These are phyloP conservation scores for Candida pseudofarinosa DNA, from an alignment of 805 yeast species.

Conservation along the genomic window DNA sequence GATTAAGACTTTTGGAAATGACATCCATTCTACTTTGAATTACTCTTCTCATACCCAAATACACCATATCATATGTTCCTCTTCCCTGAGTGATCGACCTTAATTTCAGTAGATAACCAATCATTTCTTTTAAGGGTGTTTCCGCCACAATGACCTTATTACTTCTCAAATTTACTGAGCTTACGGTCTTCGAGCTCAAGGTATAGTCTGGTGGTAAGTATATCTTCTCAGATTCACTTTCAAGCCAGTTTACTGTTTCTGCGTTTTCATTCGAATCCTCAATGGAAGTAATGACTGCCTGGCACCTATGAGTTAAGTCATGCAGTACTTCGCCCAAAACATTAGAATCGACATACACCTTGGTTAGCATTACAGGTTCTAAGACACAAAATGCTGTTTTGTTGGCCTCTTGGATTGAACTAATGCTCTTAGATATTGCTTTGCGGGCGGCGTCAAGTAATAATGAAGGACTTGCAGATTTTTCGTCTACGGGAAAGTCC, in stretches of 20 bases:
- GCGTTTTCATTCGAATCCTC: slow-evolving; percentile 53
- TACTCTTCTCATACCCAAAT: slow-evolving; percentile 67
- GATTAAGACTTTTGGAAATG: slow-evolving; percentile 12
- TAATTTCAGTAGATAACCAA: slow-evolving; percentile 75
- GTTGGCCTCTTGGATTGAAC: slow-evolving; percentile 12
- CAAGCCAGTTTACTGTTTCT: slow-evolving; percentile 44
- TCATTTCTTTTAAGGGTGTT: slow-evolving; percentile 86
- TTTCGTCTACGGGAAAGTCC: slow-evolving; percentile 51
- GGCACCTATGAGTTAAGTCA: slow-evolving; percentile 75
- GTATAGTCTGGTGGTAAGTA: slow-evolving; percentile 81
- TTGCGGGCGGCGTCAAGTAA: slow-evolving; percentile 43
- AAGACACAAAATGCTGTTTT: slow-evolving; percentile 47
- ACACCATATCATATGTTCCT: slow-evolving; percentile 77
- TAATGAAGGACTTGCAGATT: slow-evolving; percentile 31
- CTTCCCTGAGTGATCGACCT: slow-evolving; percentile 88
- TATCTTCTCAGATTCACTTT: slow-evolving; percentile 53
- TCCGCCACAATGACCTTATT: slow-evolving; percentile 67
- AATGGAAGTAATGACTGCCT: slow-evolving; percentile 68
- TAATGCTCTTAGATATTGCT: slow-evolving; percentile 23
- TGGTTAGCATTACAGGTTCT: slow-evolving; percentile 86
- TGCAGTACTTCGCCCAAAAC: slow-evolving; percentile 81
- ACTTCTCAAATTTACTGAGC: slow-evolving; percentile 16
- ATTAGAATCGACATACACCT: slow-evolving; percentile 61
- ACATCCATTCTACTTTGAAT: slow-evolving; percentile 44
- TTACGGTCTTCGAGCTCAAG: slow-evolving; percentile 23